A percentile compares a stretch with the other conserved stretches of the same genome.
These are phyloP conservation scores for Penicillium sp. DNA, from an alignment of 2,329 filamentous ascomycete species.

Conservation along the genomic window DNA sequence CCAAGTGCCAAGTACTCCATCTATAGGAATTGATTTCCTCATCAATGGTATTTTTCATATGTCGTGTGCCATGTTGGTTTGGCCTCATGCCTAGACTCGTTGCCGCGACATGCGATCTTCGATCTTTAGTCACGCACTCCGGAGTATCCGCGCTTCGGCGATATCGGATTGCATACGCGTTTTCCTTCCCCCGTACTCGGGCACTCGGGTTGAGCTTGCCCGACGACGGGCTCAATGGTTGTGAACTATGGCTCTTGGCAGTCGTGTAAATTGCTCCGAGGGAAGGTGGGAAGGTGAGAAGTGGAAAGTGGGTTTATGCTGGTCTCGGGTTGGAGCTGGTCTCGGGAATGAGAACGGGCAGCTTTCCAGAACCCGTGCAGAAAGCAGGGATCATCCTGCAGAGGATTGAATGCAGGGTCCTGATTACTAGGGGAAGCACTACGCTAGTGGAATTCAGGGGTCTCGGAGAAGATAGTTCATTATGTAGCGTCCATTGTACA, in stretches of 20 bases:
- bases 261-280: neutral
- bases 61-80: no score
- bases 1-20: no score
- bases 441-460: neutral
- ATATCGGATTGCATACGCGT: neutral
- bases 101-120: no score
- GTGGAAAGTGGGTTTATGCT: neutral
- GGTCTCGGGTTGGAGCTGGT: constrained; percentile 1
- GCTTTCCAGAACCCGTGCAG: constrained; percentile 9
- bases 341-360: neutral
- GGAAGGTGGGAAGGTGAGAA: neutral
- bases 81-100: neutral
- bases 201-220: neutral
- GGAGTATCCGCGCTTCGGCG: neutral
- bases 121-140: neutral
- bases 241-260: neutral
- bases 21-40: neutral
- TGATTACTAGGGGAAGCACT: neutral
- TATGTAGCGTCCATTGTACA: constrained; percentile 21
- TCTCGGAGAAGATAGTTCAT: constrained; percentile 8
- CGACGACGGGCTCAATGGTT: neutral
- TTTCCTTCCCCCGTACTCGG: neutral
- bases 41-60: neutral
- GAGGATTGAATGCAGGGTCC: neutral
- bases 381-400: constrained; percentile 1